Base-by-base conservation (phyloP, 768 basidiomycete species). In the Termitomyces sp. region DNA sequence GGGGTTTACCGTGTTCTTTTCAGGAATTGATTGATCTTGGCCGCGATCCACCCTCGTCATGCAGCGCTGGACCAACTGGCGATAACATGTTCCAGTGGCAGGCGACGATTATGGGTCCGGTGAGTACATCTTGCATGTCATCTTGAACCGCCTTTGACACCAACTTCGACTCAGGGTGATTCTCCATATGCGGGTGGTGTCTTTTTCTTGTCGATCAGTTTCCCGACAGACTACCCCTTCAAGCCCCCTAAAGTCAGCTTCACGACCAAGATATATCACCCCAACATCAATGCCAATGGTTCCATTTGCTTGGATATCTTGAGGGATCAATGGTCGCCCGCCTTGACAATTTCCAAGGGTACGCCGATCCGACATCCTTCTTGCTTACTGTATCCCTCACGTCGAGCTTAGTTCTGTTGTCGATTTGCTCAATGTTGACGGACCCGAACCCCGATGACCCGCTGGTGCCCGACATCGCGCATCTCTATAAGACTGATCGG, bases 11-110 rank as follows among this genome's bases (percentile, higher is more conserved):
- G 17, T 42, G 57, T 51, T 56, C 32, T 72, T 51, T 36, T 29
- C 70, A 99, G 97, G 97, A 99, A 88, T 86, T 98, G 84, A 84
- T 92, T 76, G 97, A 99, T 83, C 96, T 99, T 76, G 96, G 96
- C 58, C 95, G 96, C 73, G 97, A 99, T 83, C 97, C 97, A 76
- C 97, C 97, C 68, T 95, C 96, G 57, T 98, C 97, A 60, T 99
- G 97, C 89, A 96, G 94, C 70, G 97, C 97, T 69, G 97, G 97
- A 57, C 97, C 97, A 48, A 94, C 91, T 63, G 94, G 94, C 57
- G 96, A 98, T 73, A 96, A 98, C 79, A 89, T 98, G 88, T 99
- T 98, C 83, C 88, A 94, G 74, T 98, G 96, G 96, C 95, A 98
- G 76, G 96, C 96, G 63, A 98, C 96, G 67, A 98, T 98, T 75